These are phyloP conservation scores for Colletotrichum sp. DNA, from an alignment of 2,329 filamentous ascomycete genomes.

Conservation along the genomic window DNA sequence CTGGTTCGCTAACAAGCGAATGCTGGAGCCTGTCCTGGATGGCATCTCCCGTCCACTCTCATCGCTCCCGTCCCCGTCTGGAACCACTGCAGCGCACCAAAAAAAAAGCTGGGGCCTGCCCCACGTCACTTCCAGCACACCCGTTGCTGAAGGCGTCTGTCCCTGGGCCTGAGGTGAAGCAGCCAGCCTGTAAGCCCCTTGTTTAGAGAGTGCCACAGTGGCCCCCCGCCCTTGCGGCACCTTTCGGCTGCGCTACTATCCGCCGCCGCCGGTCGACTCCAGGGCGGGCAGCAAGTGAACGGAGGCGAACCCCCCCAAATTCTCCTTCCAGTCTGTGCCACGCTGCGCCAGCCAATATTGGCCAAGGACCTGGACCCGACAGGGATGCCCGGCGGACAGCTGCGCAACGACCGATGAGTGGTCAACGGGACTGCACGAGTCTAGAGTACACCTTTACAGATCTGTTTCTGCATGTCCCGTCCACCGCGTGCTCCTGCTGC, in stretches of 20 bases:
- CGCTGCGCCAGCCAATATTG: slow-evolving; percentile 8
- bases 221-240: slow-evolving; percentile 1
- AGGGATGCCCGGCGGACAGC: not conserved
- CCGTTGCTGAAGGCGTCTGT: not conserved
- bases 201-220: slow-evolving; percentile 11
- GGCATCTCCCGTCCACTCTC: not conserved
- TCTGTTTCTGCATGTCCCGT: not conserved
- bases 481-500: not conserved
- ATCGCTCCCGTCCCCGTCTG: not conserved
- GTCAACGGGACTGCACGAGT: not conserved
- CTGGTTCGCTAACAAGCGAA: not conserved
- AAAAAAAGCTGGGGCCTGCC: not conserved
- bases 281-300: not conserved
- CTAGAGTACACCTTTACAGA: slow-evolving; percentile 7
- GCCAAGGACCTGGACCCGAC: not conserved
- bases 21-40: not conserved
- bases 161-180: not conserved
- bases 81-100: not conserved
- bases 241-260: slow-evolving; percentile 17
- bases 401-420: not conserved
- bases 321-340: slow-evolving; percentile 8
- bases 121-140: not conserved
- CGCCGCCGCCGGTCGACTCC: slow-evolving; percentile 3
- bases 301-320: not conserved
- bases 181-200: not conserved